These are phyloP conservation scores for Colletotrichum incanum DNA, from an alignment of 2,329 filamentous ascomycete genomes.

Conservation along the genomic window DNA sequence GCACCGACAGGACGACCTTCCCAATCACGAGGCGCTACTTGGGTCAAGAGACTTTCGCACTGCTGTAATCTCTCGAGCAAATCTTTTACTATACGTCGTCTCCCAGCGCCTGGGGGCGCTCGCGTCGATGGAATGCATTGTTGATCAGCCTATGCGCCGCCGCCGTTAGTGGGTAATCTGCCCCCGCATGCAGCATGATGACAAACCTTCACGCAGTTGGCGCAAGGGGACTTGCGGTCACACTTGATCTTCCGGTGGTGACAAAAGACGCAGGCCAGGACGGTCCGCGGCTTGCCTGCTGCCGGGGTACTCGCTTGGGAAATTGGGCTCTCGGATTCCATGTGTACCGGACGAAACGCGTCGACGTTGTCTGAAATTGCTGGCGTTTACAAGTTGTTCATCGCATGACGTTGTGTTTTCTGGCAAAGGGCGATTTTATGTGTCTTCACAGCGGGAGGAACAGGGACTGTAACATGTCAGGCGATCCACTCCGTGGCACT, in stretches of 20 bases:
- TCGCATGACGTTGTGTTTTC: background rate
- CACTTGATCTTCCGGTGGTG: constrained; percentile 76
- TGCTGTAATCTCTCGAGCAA: constrained; percentile 31
- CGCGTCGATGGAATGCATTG: constrained; percentile 31
- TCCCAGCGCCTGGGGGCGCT: constrained; percentile 26
- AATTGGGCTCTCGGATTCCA: constrained; percentile 31
- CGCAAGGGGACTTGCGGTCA: constrained; percentile 71
- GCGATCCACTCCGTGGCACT: background rate
- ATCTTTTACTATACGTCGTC: constrained; percentile 28
- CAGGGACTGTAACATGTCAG: background rate
- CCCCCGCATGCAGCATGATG: constrained; percentile 3
- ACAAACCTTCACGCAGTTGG: constrained; percentile 58
- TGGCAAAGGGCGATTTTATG: background rate
- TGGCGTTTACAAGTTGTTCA: background rate
- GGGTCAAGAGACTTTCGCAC: constrained; percentile 32
- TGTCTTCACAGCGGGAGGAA: background rate
- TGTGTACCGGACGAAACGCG: background rate
- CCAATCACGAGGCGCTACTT: constrained; percentile 29
- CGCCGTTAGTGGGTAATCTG: constrained; percentile 62
- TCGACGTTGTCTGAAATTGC: background rate
- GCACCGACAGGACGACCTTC: constrained; percentile 3
- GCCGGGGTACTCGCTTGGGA: constrained; percentile 13
- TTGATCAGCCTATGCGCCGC: constrained; percentile 59
- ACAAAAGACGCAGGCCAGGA: constrained; percentile 66
- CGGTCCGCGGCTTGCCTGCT: constrained; percentile 18